Evolutionary conservation across 176 grass and related monocot genomes (phyloP).

Genomic region (Phoenix roebelenii): DNA sequence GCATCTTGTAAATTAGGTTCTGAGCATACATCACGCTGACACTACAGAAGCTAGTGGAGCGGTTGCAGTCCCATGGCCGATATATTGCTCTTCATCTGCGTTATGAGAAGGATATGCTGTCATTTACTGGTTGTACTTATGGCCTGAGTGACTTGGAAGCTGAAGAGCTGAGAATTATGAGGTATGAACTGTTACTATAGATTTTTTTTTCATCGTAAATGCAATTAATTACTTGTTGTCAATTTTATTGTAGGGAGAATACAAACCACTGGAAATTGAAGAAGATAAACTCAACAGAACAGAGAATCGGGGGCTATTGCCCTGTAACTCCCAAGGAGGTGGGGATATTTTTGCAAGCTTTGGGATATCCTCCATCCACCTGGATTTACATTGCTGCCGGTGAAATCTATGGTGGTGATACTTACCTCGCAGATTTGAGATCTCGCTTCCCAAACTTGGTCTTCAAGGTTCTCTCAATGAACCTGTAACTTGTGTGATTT

Average conservation of each 20-base stretch:
- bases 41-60: constrained; percentile 95
- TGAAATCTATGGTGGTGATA: constrained; percentile 91
- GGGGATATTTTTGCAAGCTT: constrained; percentile 61
- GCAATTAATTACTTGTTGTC: not conserved
- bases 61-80: constrained; percentile 49
- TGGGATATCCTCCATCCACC: constrained; percentile 73
- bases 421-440: constrained; percentile 68
- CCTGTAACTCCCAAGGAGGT: constrained; percentile 79
- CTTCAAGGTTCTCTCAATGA: constrained; percentile 55
- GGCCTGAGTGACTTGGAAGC: constrained; percentile 60
- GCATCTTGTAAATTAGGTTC: constrained; percentile 57
- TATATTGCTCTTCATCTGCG: constrained; percentile 90
- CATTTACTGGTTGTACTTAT: constrained; percentile 82
- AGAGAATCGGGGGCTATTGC: constrained; percentile 67
- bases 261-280: constrained; percentile 97
- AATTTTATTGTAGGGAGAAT: constrained; percentile 41
- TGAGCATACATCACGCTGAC: constrained; percentile 75
- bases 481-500: constrained; percentile 11
- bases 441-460: constrained; percentile 79
- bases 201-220: not conserved
- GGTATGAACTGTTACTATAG: constrained; percentile 27
- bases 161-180: constrained; percentile 67
- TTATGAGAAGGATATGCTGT: constrained; percentile 97
- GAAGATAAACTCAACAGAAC: constrained; percentile 79
- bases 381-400: constrained; percentile 93